These are phyloP conservation scores for Ophiocordyceps camponoti-saundersi DNA, from an alignment of 2,329 filamentous ascomycete genomes.

Conservation along the genomic window DNA sequence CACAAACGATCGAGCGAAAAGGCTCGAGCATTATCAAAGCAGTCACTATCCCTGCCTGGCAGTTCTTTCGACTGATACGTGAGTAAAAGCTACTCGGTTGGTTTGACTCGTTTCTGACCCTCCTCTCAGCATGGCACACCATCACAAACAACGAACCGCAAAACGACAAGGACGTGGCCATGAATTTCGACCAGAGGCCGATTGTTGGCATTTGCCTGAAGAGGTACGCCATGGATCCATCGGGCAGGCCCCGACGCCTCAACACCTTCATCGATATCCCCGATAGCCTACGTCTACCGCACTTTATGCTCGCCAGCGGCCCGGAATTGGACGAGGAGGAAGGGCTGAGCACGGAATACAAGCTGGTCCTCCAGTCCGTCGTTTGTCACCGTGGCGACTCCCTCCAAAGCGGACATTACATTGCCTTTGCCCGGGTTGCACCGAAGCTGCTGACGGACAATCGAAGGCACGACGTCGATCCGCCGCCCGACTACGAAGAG, in stretches of 20 bases:
- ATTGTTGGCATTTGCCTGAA: slow-evolving; percentile 89
- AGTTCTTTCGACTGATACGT: slow-evolving; percentile 90
- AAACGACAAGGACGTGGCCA: slow-evolving; percentile 67
- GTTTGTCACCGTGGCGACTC: slow-evolving; percentile 84
- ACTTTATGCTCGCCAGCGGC: slow-evolving; percentile 71
- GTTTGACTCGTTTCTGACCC: background rate
- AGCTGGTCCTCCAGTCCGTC: slow-evolving; percentile 76
- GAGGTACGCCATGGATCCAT: slow-evolving; percentile 56
- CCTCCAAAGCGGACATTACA: slow-evolving; percentile 79
- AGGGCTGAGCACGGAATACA: slow-evolving; percentile 75
- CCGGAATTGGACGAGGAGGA: slow-evolving; percentile 41
- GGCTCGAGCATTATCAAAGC: slow-evolving; percentile 49
- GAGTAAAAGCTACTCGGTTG: slow-evolving; percentile 17
- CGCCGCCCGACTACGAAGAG: slow-evolving; percentile 49
- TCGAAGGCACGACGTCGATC: slow-evolving; percentile 33
- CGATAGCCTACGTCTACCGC: slow-evolving; percentile 59
- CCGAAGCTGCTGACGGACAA: slow-evolving; percentile 43
- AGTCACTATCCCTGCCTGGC: slow-evolving; percentile 91
- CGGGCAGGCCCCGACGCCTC: slow-evolving; percentile 52
- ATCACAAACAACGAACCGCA: slow-evolving; percentile 31
- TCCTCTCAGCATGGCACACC: slow-evolving; percentile 62
- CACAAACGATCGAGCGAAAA: slow-evolving; percentile 25
- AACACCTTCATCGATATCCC: slow-evolving; percentile 87
- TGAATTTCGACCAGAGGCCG: slow-evolving; percentile 71
- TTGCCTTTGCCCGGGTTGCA: slow-evolving; percentile 68